These are phyloP conservation scores for Yamadazyma scolyti DNA, from an alignment of 805 yeast genomes.

Conservation along the genomic window DNA sequence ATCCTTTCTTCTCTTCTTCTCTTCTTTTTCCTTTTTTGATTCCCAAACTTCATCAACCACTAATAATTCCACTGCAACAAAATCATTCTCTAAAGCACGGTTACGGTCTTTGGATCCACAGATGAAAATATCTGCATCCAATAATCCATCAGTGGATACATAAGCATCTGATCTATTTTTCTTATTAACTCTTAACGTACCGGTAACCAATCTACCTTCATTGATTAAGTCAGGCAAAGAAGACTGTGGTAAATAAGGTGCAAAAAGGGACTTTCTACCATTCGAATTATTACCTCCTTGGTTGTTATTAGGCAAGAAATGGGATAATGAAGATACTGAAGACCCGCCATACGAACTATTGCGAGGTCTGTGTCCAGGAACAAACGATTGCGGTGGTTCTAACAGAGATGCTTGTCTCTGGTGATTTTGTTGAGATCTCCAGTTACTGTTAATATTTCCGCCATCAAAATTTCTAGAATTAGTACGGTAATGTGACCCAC, in stretches of 20 bases:
- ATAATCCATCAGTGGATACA: constrained; percentile 92
- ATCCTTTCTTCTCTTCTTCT: constrained; percentile 88
- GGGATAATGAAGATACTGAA: constrained; percentile 49
- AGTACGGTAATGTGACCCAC: constrained; percentile 37
- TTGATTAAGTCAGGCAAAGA: constrained; percentile 83
- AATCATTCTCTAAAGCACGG: constrained; percentile 94
- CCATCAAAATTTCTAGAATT: constrained; percentile 38
- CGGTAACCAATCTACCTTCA: constrained; percentile 90
- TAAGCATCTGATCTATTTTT: constrained; percentile 97
- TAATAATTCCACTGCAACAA: constrained; percentile 91
- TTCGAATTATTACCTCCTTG: constrained; percentile 32
- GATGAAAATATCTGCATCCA: constrained; percentile 95
- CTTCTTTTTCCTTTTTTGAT: constrained; percentile 93
- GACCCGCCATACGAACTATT: constrained; percentile 58
- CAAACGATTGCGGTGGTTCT: constrained; percentile 46
- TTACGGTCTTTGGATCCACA: constrained; percentile 98
- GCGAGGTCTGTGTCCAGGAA: constrained; percentile 78
- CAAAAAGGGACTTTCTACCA: constrained; percentile 78
- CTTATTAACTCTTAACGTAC: constrained; percentile 89
- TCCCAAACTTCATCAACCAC: constrained; percentile 98
- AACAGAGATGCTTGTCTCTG: constrained; percentile 22
- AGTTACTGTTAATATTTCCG: constrained; percentile 47
- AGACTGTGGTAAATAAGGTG: constrained; percentile 93
- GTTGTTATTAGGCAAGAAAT: constrained; percentile 19
- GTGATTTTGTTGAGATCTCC: constrained; percentile 51